Conservation (phyloP, 352 stramenopile genomes). For the Pelagophyceae sp. region DNA sequence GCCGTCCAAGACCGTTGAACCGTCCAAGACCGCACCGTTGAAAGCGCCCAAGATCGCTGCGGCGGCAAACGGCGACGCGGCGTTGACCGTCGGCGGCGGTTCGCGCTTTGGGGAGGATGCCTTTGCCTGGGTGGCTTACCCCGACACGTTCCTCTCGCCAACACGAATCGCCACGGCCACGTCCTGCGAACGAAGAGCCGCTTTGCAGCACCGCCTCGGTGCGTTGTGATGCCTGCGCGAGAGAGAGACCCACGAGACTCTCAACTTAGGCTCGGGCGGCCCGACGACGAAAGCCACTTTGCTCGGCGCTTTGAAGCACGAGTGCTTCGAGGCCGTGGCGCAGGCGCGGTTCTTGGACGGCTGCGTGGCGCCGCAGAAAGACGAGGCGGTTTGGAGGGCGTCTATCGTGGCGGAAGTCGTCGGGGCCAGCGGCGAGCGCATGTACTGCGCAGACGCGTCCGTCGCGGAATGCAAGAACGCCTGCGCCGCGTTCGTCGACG, state of each 20-base stretch:
- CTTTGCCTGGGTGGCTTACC: not conserved
- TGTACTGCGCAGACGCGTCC: not conserved
- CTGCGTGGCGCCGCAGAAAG: not conserved
- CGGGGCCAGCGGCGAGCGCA: not conserved
- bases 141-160: not conserved
- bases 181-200: not conserved
- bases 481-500: not conserved
- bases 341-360: not conserved
- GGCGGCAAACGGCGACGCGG: not conserved
- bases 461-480: not conserved
- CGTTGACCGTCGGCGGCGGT: not conserved
- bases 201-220: not conserved
- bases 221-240: too few relatives aligned
- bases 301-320: constrained; percentile 8
- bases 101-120: not conserved
- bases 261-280: not conserved
- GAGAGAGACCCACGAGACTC: too few relatives aligned
- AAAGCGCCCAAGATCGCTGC: not conserved
- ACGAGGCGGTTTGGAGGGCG: not conserved
- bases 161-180: not conserved
- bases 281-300: not conserved
- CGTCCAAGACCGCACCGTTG: not conserved
- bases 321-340: not conserved
- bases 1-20: not conserved
- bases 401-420: not conserved